Base-by-base conservation (phyloP, 1,284 basidiomycete genomes). In the Sphagnurus paluster region DNA sequence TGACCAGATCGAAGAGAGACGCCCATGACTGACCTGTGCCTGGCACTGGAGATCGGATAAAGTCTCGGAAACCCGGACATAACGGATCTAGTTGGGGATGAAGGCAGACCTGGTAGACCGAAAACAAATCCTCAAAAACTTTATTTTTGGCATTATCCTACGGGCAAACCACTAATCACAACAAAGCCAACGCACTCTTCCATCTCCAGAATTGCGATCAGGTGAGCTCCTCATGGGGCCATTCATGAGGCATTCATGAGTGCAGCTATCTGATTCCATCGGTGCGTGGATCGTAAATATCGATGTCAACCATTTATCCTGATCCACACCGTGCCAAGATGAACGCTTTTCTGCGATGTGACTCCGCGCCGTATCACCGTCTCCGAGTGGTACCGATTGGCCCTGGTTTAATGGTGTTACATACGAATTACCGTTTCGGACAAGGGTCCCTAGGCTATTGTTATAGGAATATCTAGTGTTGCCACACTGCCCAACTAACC, bases 391-490 rank as follows among this genome's bases (percentile, higher is more conserved):
- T n/a, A n/a, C n/a, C n/a, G n/a, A n/a, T n/a, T n/a, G n/a, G 39
- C 37, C 46, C 51, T 46, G 44, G 39, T 29, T 38, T 35, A 36
- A 36, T 48, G 46, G 44, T 48, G 46, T 44, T 43, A 49, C 43
- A 42, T 44, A 37, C 42, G 30, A 39, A 44, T 45, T 39, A 40
- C 42, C 36, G 28, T 41, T 50, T 53, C 46, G 25, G 52, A 50
- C 19, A 39, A 36, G 38, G n/a, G n/a, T n/a, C 20, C 24, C 39
- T 42, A 28, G 32, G 35, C 29, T 30, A 48, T 53, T 33, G 39
- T 48, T 48, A 43, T 50, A 43, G 49, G 41, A 50, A 50, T 50
- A 21, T 35, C 39, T 41, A 43, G 39, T 49, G 45, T 44, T 53
- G 52, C 49, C 52, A 50, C 46, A 51, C 33, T 51, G 39, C 48